phyloP scores from a whole-genome alignment of 257 asterid genomes.

The Handroanthus guayacan region DNA sequence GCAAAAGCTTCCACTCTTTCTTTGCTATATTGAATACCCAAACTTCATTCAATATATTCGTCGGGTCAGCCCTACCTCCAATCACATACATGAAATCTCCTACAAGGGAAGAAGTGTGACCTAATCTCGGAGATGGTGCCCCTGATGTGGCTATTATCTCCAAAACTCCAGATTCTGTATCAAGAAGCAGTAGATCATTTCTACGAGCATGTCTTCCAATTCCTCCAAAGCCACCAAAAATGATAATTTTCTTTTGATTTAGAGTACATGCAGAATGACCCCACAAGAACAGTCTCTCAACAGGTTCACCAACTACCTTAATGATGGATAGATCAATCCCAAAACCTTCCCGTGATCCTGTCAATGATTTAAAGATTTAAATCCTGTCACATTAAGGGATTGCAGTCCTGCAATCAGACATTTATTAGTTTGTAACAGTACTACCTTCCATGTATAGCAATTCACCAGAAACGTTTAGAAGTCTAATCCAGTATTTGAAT shows the following conservation, averaged over 20 bases:
- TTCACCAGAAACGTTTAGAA: constrained; percentile 26
- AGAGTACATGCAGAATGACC: constrained; percentile 85
- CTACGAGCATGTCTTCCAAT: constrained; percentile 90
- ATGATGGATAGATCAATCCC: constrained; percentile 53
- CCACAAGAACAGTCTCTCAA: constrained; percentile 92
- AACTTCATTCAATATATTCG: constrained; percentile 78
- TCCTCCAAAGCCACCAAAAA: constrained; percentile 99
- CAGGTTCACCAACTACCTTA: constrained; percentile 70
- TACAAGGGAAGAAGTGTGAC: constrained; percentile 74
- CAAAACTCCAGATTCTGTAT: constrained; percentile 52
- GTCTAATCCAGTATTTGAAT: background rate
- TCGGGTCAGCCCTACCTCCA: constrained; percentile 96
- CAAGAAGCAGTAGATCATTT: constrained; percentile 69
- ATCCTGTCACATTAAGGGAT: constrained; percentile 72
- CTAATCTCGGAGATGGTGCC: constrained; percentile 86
- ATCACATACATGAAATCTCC: constrained; percentile 72
- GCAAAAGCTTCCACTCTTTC: constrained; percentile 72
- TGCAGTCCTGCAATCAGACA: constrained; percentile 74
- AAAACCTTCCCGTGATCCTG: constrained; percentile 64
- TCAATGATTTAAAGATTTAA: constrained; percentile 85
- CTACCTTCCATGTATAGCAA: constrained; percentile 38
- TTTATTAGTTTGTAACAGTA: constrained; percentile 49
- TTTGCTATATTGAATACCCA: constrained; percentile 63
- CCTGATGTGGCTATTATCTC: constrained; percentile 59
- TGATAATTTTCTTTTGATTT: constrained; percentile 55